These are phyloP conservation scores for Salix viminalis DNA, from an alignment of 345 rosid genomes.

Conservation along the genomic window DNA sequence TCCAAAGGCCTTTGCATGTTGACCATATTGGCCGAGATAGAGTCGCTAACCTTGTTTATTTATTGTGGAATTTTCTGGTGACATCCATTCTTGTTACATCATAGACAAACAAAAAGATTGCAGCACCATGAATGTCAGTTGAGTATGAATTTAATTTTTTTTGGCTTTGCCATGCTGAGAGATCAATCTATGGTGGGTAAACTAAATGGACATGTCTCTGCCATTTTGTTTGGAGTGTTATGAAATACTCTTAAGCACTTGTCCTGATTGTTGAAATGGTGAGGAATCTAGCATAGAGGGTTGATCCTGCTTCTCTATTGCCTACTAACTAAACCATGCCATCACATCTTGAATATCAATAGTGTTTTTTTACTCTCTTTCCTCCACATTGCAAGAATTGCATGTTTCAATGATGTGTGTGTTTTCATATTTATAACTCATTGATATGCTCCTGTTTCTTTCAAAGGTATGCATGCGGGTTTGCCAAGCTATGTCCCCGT, in stretches of 20 bases:
- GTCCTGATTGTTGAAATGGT: neutral
- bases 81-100: neutral
- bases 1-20: neutral
- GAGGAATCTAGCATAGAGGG: neutral
- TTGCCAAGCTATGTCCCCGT: slow-evolving; percentile 75
- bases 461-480: slow-evolving; percentile 87
- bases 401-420: neutral
- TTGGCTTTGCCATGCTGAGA: neutral
- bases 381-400: neutral
- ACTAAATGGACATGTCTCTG: neutral
- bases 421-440: neutral
- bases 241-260: neutral
- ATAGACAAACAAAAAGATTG: neutral
- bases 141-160: neutral
- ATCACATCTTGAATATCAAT: neutral
- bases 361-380: neutral
- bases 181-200: neutral
- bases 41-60: neutral
- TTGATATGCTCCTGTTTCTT: slow-evolving; percentile 10
- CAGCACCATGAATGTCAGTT: neutral
- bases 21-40: neutral
- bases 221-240: neutral
- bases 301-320: neutral
- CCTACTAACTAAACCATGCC: neutral
- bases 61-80: neutral